Evolutionary conservation across 169 alveolate genomes (phyloP).

Genomic region (Eimeria maxima): DNA sequence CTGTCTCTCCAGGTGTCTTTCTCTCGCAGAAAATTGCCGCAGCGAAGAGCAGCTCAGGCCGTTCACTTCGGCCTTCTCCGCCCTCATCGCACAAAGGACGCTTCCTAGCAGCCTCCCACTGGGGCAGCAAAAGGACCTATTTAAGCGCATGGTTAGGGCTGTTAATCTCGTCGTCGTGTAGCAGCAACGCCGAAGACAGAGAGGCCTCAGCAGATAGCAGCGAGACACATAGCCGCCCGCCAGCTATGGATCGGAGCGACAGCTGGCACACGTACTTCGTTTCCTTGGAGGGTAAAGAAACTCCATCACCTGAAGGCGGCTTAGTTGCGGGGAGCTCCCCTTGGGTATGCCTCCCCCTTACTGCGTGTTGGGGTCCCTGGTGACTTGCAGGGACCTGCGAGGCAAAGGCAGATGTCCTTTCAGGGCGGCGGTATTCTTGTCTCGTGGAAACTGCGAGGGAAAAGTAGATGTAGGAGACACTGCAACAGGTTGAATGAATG

Average conservation of each 20-base stretch:
- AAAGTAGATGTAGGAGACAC: too few species aligned
- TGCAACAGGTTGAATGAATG: conserved; percentile 87
- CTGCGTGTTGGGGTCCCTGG: neutral
- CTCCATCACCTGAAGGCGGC: neutral
- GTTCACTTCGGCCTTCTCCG: conserved; percentile 19
- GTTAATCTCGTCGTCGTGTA: conserved; percentile 36
- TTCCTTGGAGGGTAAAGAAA: neutral
- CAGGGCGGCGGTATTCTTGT: too few species aligned
- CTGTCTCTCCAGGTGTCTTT: conserved; percentile 38
- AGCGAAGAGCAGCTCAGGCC: conserved; percentile 37
- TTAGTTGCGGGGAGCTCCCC: neutral
- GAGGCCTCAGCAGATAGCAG: neutral
- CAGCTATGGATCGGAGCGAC: neutral
- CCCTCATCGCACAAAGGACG: conserved; percentile 20
- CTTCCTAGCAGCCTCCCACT: conserved; percentile 71
- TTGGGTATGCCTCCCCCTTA: neutral
- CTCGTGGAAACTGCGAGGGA: too few species aligned
- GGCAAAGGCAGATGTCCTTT: neutral
- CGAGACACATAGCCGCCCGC: neutral
- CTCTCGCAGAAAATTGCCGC: conserved; percentile 12
- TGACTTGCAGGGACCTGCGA: neutral
- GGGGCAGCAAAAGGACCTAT: conserved; percentile 60
- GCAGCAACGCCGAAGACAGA: neutral
- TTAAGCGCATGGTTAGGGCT: conserved; percentile 1
- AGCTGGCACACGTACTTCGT: neutral